A percentile compares a stretch with the other conserved stretches of the same genome.
phyloP scores from a whole-genome alignment of 2,329 filamentous ascomycete genomes.

The Dactylella cylindrospora region DNA sequence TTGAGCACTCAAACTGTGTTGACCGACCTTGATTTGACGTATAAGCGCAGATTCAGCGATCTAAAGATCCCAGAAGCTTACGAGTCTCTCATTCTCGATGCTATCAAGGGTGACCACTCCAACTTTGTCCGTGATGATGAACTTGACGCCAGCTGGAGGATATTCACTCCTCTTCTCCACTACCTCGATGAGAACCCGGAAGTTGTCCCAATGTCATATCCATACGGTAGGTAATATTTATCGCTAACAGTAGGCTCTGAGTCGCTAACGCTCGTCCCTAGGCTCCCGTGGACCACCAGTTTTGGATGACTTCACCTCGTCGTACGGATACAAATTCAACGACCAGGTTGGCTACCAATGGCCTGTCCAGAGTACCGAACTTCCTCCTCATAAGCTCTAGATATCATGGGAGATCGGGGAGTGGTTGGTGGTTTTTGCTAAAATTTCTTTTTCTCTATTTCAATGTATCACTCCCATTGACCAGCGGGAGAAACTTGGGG shows the following conservation, averaged over 20 bases:
- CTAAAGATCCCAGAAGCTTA: constrained; percentile 99
- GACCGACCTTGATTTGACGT: constrained; percentile 96
- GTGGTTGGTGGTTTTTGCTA: neutral
- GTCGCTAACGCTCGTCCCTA: constrained; percentile 54
- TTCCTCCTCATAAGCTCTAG: constrained; percentile 78
- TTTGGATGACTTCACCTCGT: constrained; percentile 95
- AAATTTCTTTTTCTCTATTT: neutral
- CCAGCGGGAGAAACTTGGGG: neutral
- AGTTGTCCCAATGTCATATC: constrained; percentile 99
- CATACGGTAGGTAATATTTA: constrained; percentile 72
- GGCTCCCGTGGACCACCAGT: constrained; percentile 95
- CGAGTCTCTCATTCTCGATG: constrained; percentile 94
- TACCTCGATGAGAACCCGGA: constrained; percentile 99
- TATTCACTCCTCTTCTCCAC: constrained; percentile 95
- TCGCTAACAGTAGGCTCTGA: constrained; percentile 18
- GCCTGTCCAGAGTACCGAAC: constrained; percentile 71
- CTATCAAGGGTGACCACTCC: constrained; percentile 97
- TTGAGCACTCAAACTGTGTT: constrained; percentile 99
- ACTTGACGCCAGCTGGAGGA: constrained; percentile 95
- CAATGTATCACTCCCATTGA: too few species aligned
- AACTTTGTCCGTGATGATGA: constrained; percentile 98
- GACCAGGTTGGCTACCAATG: constrained; percentile 95
- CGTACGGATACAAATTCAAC: constrained; percentile 98
- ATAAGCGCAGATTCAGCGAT: constrained; percentile 96
- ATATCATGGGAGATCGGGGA: too few species aligned